Evolutionary conservation across 306 rosid species (phyloP).

Genomic region (Purshia tridentata): DNA sequence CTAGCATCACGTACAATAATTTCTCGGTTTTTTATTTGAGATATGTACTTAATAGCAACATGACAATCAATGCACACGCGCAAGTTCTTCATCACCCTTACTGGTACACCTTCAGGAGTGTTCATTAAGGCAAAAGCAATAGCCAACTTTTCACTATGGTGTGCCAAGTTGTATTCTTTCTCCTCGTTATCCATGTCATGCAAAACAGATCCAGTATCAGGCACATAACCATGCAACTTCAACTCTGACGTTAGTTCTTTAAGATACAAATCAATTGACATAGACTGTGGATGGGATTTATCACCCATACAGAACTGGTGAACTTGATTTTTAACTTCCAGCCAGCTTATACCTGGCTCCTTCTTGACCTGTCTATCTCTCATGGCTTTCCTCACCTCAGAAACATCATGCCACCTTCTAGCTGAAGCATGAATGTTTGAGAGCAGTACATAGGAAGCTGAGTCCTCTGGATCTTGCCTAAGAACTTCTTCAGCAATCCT

Average conservation of each 20-base stretch:
- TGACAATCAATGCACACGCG: slow-evolving; percentile 76
- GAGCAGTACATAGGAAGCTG: slow-evolving; percentile 75
- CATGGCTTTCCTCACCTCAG: slow-evolving; percentile 69
- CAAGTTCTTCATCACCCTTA: slow-evolving; percentile 86
- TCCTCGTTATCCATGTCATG: slow-evolving; percentile 92
- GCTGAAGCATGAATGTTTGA: slow-evolving; percentile 81
- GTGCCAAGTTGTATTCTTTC: slow-evolving; percentile 72
- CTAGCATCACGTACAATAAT: slow-evolving; percentile 62
- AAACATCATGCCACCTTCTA: slow-evolving; percentile 77
- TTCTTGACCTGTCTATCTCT: slow-evolving; percentile 64
- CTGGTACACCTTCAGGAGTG: slow-evolving; percentile 51
- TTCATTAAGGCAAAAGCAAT: slow-evolving; percentile 75
- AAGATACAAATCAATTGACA: slow-evolving; percentile 61
- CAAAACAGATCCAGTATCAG: slow-evolving; percentile 65
- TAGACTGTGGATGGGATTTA: slow-evolving; percentile 51
- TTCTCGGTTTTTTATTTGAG: slow-evolving; percentile 54
- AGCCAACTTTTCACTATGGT: slow-evolving; percentile 87
- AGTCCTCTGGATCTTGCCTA: slow-evolving; percentile 68
- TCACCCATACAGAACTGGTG: slow-evolving; percentile 65
- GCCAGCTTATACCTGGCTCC: slow-evolving; percentile 86
- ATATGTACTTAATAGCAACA: slow-evolving; percentile 68
- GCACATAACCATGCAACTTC: slow-evolving; percentile 78
- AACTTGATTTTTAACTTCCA: slow-evolving; percentile 72
- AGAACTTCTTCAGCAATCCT: slow-evolving; percentile 71
- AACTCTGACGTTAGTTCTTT: slow-evolving; percentile 66